Evolutionary conservation across 2,329 filamentous ascomycete genomes (phyloP), one percentile per base, ranked within the genome.

Genomic region (Chaetothyriales sp.): DNA sequence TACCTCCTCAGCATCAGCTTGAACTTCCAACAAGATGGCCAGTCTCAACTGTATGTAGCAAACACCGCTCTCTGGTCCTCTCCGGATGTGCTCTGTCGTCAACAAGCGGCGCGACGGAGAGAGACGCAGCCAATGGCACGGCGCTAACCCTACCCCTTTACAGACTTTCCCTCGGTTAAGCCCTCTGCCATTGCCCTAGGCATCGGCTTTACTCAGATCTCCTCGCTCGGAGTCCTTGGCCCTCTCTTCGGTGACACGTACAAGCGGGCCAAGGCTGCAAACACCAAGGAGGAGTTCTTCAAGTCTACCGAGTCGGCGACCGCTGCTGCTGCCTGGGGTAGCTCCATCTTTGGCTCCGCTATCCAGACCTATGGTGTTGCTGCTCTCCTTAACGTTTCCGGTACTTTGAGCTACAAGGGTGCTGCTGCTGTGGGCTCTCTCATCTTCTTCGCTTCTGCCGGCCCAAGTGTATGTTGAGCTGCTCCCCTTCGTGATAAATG

Each of bases 101-200:
- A 33, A 33, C 29, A 33, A 33, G 9, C 29, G 10, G 10, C 29
- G 10, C 10, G 10, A 40, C 4, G 15, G 13, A 40, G 33, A 40
- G 4, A 2, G 33, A 40, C 10, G 33, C 10, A 13, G 13, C n/a
- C 29, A 50, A 43, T 43, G 29, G 40, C 22, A 57, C 43, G 43
- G n/a, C 37, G 43, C 49, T 60, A 48, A 57, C 51, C 46, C 53
- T 45, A n/a, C 15, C 25, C 25, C 25, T 51, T 28, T 46, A 40
- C 55, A 82, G 78, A 85, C 68, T 77, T 86, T 51, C 83, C 83
- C 61, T 76, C 89, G 62, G 92, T 98, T 67, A 97, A 95, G 84
- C 92, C 92, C 63, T 95, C 89, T 67, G 90, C 92, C 65, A 95
- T 98, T 67, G 92, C 90, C 66, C 81, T 97, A 66, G 92, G 92